Evolutionary conservation across 208 protist species (phyloP), one percentile per base, ranked within the genome.

Genomic region (Borovskyia barvae): DNA sequence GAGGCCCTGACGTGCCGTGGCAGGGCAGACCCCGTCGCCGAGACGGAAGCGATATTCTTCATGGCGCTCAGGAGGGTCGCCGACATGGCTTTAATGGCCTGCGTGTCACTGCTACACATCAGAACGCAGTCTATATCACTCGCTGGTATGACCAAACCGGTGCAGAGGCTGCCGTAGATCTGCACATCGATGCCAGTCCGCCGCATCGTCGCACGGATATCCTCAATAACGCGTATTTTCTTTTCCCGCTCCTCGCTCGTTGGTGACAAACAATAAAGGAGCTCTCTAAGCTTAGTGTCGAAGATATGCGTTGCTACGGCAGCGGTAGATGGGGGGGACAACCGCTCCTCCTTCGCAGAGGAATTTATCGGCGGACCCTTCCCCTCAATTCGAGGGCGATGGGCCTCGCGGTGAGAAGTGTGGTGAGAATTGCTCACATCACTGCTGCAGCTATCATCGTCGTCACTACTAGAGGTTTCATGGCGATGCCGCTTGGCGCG

Each of bases 101-200:
- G 5, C 1, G 29, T 6, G 42, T 70, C 28, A 19, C 41, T 49
- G 28, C 64, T 57, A 17, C 74, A 54, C 26, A 75, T 33, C 20
- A 88, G 75, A 26, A 87, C 77, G 50, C 80, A 88, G 68, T 95
- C 89, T 17, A 95, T 66, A 47, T 95, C 89, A 58, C 89, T 95
- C n/a, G 61, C 72, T 8, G 86, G 83, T 41, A 83, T 90, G 6
- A 72, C 50, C 0, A 93, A 48, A 3, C 89, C 89, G 0, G 89
- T 95, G 45, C 55, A 52, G 42, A 85, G 61, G 47, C 89, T 95
- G 14, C 89, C 89, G 69, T 89, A 95, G 1, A 90, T 55, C n/a
- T 79, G 56, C 1, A 78, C 75, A n/a, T 57, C 48, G 5, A 90
- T 15, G 9, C 74, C 80, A 8, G 77, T 26, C 0, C 25, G 22